Evolutionary conservation across 73 alveolate genomes (phyloP).

Genomic region (Paraurostyla sp.): DNA sequence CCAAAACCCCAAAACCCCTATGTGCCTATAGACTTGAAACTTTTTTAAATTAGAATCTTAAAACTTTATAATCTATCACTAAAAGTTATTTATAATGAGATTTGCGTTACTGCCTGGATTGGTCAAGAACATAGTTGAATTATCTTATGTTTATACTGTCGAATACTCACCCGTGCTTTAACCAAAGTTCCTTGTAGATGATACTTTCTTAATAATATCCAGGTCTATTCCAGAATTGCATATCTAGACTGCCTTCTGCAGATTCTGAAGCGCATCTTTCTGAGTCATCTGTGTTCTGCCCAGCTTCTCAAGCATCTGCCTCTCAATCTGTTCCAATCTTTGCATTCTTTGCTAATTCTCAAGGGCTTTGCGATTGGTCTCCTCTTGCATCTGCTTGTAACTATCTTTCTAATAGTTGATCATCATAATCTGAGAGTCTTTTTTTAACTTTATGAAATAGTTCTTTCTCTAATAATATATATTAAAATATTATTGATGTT

Average conservation of each 20-base stretch:
- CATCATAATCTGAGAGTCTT: constrained; percentile 15
- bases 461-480: constrained; percentile 9
- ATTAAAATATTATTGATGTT: background rate
- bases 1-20: no score
- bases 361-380: background rate
- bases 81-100: no score
- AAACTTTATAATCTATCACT: no score
- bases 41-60: no score
- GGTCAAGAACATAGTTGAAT: no score
- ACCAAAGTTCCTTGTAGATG: no score
- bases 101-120: no score
- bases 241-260: constrained; percentile 6
- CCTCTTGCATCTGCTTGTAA: background rate
- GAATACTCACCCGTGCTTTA: no score
- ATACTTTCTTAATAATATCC: background rate
- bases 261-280: constrained; percentile 4
- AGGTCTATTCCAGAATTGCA: constrained; percentile 42
- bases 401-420: background rate
- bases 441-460: background rate
- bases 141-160: no score
- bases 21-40: no score
- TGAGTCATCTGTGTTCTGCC: constrained; percentile 6
- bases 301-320: background rate
- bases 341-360: background rate
- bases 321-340: constrained; percentile 10